Evolutionary conservation across 306 rosid genomes (phyloP).

Genomic region (Malus orientalis): DNA sequence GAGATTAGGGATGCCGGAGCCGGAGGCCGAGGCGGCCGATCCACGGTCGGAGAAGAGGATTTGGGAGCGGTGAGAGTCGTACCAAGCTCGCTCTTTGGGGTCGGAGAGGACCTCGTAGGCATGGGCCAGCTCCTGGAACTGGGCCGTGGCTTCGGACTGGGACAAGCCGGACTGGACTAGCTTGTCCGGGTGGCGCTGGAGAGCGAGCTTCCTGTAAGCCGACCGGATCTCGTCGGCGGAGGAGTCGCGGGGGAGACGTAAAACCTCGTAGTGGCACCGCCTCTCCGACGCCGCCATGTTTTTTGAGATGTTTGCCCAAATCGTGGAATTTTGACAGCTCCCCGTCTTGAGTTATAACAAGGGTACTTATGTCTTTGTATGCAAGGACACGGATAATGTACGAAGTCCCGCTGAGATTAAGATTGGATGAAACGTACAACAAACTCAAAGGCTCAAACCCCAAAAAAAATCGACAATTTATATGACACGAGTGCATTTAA

Average conservation of each 20-base stretch:
- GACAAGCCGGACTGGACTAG: constrained; percentile 76
- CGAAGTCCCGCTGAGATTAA: too few relatives aligned
- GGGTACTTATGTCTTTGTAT: background rate
- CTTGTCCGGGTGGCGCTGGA: constrained; percentile 95
- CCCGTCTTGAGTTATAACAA: background rate
- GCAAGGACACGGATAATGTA: background rate
- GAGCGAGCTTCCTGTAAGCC: constrained; percentile 67
- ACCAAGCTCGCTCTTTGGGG: constrained; percentile 91
- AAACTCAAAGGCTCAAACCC: too few relatives aligned
- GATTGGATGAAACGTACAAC: too few relatives aligned
- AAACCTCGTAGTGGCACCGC: constrained; percentile 95
- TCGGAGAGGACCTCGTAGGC: constrained; percentile 96
- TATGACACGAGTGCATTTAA: too few relatives aligned
- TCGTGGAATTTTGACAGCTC: background rate
- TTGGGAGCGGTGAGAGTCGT: constrained; percentile 92
- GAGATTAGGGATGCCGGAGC: constrained; percentile 58
- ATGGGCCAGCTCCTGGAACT: constrained; percentile 84
- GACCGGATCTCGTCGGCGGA: constrained; percentile 71
- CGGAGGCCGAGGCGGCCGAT: constrained; percentile 34
- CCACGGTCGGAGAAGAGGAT: constrained; percentile 76
- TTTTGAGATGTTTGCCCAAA: background rate
- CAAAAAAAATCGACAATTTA: too few relatives aligned
- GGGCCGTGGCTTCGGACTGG: constrained; percentile 69
- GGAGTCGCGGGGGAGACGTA: constrained; percentile 51
- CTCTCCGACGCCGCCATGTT: constrained; percentile 42